Evolutionary conservation across 148 eudicot species (phyloP), one percentile per base, ranked within the genome.

Genomic region (Spergularia marina): DNA sequence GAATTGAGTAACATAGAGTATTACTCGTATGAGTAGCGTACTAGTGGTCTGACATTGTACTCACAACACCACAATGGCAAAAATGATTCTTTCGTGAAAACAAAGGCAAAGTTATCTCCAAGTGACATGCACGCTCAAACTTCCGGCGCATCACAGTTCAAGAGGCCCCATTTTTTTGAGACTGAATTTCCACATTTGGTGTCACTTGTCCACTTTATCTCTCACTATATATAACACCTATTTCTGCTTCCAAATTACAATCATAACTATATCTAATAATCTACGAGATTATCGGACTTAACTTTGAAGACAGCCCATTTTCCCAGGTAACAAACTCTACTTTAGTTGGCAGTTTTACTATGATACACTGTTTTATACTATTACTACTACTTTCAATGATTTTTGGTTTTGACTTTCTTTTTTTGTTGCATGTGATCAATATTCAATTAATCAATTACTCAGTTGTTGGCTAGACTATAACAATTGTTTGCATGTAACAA

Each of bases 81-180:
- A 0, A 23, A 53, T 66, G 78, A 80, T 75, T 80, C 79, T 76
- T 77, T 39, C 83, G 72, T 80, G 76, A 76, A 65, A 72, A 76
- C 73, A 72, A 80, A 76, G 83, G 54, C 73, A 76, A 18, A 65
- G 44, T 75, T 30, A 55, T 64, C 62, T 25, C 25, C 14, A n/a
- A 44, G 49, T 44, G 49, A 0, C 7, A 6, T 0, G 53, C 49
- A 41, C 9, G 34, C 18, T 58, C 15, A 54, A 76, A 30, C 53
- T 72, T 78, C 44, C 57, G 65, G 72, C 34, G 60, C 15, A 66
- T 54, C 47, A 65, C 56, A 30, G 18, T 65, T 44, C 6, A 15
- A 44, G 54, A 72, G 76, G 65, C 56, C 59, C 39, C 20, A 18
- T 56, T 51, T 11, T 18, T 41, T 25, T n/a, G 10, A 58, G 55